These are phyloP conservation scores for Mallotus nudiflorus DNA, from an alignment of 345 rosid genomes.

Conservation along the genomic window DNA sequence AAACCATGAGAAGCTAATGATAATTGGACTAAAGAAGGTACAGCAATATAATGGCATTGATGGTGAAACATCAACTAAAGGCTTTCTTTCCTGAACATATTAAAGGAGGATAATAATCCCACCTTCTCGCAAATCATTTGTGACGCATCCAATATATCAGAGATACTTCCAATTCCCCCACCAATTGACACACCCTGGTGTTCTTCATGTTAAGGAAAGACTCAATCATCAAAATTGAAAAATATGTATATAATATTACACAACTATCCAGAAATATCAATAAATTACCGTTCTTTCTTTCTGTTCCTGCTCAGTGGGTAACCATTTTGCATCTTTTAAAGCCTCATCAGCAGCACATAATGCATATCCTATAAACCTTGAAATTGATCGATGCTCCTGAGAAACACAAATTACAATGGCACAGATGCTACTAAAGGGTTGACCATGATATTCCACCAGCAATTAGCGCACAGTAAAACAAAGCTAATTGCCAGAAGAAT, in stretches of 20 bases:
- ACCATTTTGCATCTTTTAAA: slow-evolving; percentile 82
- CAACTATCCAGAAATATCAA: background rate
- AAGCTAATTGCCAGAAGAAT: background rate
- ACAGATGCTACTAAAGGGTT: background rate
- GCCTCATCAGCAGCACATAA: slow-evolving; percentile 95
- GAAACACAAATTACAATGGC: slow-evolving; percentile 2
- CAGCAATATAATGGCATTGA: background rate
- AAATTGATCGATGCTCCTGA: slow-evolving; percentile 68
- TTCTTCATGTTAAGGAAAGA: slow-evolving; percentile 37
- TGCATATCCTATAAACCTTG: slow-evolving; percentile 87
- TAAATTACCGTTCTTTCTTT: slow-evolving; percentile 72
- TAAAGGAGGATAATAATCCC: slow-evolving; percentile 18
- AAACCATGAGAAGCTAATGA: background rate
- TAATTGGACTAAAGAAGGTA: background rate
- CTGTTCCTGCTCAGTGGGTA: slow-evolving; percentile 61
- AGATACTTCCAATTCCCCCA: slow-evolving; percentile 91
- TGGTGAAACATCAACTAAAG: background rate
- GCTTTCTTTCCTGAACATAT: background rate
- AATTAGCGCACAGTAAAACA: background rate
- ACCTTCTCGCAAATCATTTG: slow-evolving; percentile 91
- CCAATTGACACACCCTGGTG: slow-evolving; percentile 95
- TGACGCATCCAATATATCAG: slow-evolving; percentile 80
- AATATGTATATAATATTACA: background rate
- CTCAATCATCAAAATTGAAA: slow-evolving; percentile 18
- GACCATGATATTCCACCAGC: background rate